A percentile compares a stretch with the other conserved stretches of the same genome.
These are phyloP conservation scores for Cryptosporidium xiaoi DNA, from an alignment of 169 alveolate genomes.

Conservation along the genomic window DNA sequence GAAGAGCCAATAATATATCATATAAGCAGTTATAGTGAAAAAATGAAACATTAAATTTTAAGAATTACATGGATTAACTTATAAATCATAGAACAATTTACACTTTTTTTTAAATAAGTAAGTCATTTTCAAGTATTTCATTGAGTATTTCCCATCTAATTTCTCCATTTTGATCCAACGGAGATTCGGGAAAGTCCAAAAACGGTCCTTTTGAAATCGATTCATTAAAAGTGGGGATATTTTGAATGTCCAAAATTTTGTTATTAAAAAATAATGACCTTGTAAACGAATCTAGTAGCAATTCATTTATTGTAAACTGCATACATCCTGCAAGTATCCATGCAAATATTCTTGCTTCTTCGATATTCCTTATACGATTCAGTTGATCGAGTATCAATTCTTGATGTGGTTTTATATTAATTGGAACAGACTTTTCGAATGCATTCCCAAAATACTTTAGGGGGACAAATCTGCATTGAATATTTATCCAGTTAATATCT, in stretches of 20 bases:
- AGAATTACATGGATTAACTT: too few relatives aligned
- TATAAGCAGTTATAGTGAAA: slow-evolving; percentile 17
- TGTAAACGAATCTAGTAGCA: slow-evolving; percentile 45
- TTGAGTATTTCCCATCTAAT: slow-evolving; percentile 38
- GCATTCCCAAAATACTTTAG: slow-evolving; percentile 56
- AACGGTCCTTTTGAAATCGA: slow-evolving; percentile 47
- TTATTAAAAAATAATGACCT: slow-evolving; percentile 22
- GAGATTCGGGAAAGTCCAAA: slow-evolving; percentile 57
- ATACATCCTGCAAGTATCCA: slow-evolving; percentile 71
- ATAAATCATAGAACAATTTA: not conserved
- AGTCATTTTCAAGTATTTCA: slow-evolving; percentile 33
- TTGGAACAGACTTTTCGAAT: slow-evolving; percentile 38
- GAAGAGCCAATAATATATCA: not conserved
- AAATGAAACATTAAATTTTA: not conserved
- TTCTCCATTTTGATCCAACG: slow-evolving; percentile 41
- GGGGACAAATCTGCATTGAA: slow-evolving; percentile 31
- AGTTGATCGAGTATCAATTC: slow-evolving; percentile 47
- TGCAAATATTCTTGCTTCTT: slow-evolving; percentile 69
- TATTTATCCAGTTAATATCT: slow-evolving; percentile 59
- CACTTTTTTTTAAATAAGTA: not conserved
- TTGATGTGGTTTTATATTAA: slow-evolving; percentile 51
- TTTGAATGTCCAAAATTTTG: not conserved
- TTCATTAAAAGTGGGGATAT: slow-evolving; percentile 7
- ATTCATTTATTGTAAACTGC: slow-evolving; percentile 59
- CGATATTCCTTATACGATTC: slow-evolving; percentile 59